Evolutionary conservation across 2,329 filamentous ascomycete species (phyloP).

Genomic region (Ceratocystis albifundus): DNA sequence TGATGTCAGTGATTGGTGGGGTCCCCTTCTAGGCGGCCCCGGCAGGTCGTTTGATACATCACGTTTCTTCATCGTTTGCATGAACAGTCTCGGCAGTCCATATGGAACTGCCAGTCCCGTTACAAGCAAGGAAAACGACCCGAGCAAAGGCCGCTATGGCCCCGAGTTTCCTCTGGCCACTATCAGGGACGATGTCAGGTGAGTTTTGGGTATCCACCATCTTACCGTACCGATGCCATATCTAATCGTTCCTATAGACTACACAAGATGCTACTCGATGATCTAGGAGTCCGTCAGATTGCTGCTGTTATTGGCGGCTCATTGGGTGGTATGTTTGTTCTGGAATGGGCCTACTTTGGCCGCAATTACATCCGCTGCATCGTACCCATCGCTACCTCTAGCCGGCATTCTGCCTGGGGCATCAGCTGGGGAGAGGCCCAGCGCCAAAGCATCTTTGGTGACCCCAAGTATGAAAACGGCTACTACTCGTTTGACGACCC

Average conservation of each 20-base stretch:
- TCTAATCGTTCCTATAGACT: conserved; percentile 38
- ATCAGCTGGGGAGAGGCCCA: conserved; percentile 88
- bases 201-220: conserved; percentile 30
- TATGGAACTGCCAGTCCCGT: conserved; percentile 82
- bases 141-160: conserved; percentile 65
- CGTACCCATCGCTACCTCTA: conserved; percentile 75
- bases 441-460: conserved; percentile 87
- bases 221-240: background rate
- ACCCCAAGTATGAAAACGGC: conserved; percentile 95
- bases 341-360: conserved; percentile 86
- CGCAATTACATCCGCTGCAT: conserved; percentile 70
- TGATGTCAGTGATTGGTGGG: conserved; percentile 83
- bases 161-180: conserved; percentile 95
- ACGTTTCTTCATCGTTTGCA: conserved; percentile 73
- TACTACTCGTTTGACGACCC: conserved; percentile 86
- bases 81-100: conserved; percentile 75
- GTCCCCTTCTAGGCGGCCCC: conserved; percentile 64
- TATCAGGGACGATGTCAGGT: conserved; percentile 91
- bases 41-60: conserved; percentile 72
- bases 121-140: conserved; percentile 74
- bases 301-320: conserved; percentile 73
- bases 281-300: conserved; percentile 65
- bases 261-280: conserved; percentile 68
- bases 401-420: conserved; percentile 75
- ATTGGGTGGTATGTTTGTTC: conserved; percentile 80